phyloP scores from a whole-genome alignment of 768 basidiomycete genomes.

The Suillus subalutaceus region DNA sequence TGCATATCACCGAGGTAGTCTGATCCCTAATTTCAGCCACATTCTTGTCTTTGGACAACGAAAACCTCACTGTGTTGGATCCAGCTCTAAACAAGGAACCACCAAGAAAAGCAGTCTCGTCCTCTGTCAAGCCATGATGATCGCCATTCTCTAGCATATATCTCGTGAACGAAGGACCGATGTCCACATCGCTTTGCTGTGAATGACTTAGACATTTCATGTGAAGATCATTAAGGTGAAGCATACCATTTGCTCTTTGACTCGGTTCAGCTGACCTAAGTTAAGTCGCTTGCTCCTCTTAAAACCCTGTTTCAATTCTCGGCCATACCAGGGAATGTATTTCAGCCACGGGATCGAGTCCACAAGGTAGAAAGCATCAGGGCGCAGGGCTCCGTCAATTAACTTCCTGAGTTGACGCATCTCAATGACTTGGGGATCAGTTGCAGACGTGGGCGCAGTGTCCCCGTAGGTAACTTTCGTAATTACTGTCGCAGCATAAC shows the following conservation, averaged over 20 bases:
- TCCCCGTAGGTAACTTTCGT: not conserved
- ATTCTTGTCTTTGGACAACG: not conserved
- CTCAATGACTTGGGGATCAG: not conserved
- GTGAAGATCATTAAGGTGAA: not conserved
- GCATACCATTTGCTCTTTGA: not conserved
- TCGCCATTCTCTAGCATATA: not conserved
- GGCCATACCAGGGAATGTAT: not conserved
- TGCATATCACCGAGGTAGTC: not conserved
- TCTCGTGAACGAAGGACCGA: not conserved
- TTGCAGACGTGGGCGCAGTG: not conserved
- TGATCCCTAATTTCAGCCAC: not conserved
- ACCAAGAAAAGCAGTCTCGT: not conserved
- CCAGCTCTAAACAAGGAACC: not conserved
- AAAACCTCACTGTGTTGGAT: not conserved
- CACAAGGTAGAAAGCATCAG: not conserved
- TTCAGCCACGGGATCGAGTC: not conserved
- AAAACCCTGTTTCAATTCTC: not conserved
- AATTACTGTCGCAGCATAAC: not conserved
- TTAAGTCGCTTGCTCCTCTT: not conserved
- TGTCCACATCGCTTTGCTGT: not conserved
- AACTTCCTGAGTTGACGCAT: not conserved
- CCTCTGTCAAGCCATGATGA: not conserved
- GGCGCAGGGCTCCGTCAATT: conserved; percentile 19
- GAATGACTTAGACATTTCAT: not conserved
- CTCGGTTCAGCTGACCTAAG: not conserved